Base-by-base conservation (phyloP, 108 stramenopile species). In the Nitzschia inconspicua region DNA sequence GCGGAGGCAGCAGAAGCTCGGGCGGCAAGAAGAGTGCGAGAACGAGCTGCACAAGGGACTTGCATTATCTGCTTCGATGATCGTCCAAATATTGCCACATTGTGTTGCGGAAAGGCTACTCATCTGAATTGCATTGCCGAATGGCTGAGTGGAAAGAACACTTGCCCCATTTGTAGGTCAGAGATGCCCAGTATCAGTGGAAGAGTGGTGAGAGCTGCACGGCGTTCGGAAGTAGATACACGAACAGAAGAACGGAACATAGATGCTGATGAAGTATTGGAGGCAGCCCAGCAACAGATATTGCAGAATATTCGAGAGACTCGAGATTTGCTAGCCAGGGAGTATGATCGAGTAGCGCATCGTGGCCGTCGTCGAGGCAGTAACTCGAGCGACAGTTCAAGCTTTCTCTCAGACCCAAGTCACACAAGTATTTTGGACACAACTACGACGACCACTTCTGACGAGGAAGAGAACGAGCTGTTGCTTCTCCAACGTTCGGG, bases 81-180 rank as follows among this genome's bases (percentile, higher is more conserved):
- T 31, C 44, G 57, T 47, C 78, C 78, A 16, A 79, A 79, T 46
- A 75, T 79, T 49, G 73, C 78, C 11, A 75, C 78, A 11, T 42
- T 79, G 34, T 79, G 78, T 51, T 79, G 78, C 67, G 78, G 78
- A 41, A 70, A 75, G 39, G 78, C 73, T 10, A 67, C 75, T 3
- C 78, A 79, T 59, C 57, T 79, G 64, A 75, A 74, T 50, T 79
- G 78, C 44, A 61, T 74, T 27, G 78, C 78, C 11, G 64, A 74
- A 41, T 79, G 78, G 78, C 27, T 79, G 42, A 50, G 61, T 42
- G 44, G 34, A 7, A 56, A 71, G 29, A 50, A 39, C 22, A 43
- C 43, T 24, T 79, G 73, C 49, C 69, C 70, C 2, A 44, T 56
- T 27, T 79, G 78, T 42, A 34, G 78, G 20, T 47, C 39, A 8